Base-by-base conservation (phyloP, 2,329 filamentous ascomycete species). In the Coniochaeta hoffmannii region DNA sequence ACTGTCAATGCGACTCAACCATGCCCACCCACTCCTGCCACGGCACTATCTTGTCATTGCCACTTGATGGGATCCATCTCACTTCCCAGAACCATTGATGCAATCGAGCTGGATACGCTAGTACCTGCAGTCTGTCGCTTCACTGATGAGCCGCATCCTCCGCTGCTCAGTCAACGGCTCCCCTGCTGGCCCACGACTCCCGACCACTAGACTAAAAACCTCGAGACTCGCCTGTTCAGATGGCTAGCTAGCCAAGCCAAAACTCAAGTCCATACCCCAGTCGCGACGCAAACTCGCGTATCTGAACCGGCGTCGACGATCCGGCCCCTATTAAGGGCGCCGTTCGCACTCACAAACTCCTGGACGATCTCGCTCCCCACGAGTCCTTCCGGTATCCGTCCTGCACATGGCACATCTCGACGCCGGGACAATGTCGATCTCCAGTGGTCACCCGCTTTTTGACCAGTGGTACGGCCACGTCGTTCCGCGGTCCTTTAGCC, bases 401-500 rank as follows among this genome's bases (percentile, higher is more conserved):
- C 34, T 36, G 24, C n/a, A 15, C 22, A 28, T 28, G 9, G 19
- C 7, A 3, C 41, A 15, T 15, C 22, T 46, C 41, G 22, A 15
- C 5, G 12, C 17, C 22, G n/a, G 14, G 19, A 28, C 4, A 35
- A 69, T 69, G 66, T 62, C 64, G 50, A 59, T 57, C 24, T 28
- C 56, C 7, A 61, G 63, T 19, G 63, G 71, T 14, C 31, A 51
- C 15, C 49, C 49, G 49, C 61, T 78, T 26, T 63, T 77, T 31
- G 60, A 63, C 30, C 58, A 70, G 58, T 79, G 77, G 58, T 60
- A 74, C 58, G 76, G 73, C 22, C 65, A 73, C 41, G 65, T 79
- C 17, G 75, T 80, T 24, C 76, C 77, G 24, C 71, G 73, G 49
- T 71, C 70, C 53, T 84, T 79, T 68, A 74, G 77, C 59, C 71